Percentiles rank a stretch among this genome's conserved stretches.
Conservation (phyloP, 2,329 filamentous ascomycete genomes). For the Drechslerella coelobrocha region DNA sequence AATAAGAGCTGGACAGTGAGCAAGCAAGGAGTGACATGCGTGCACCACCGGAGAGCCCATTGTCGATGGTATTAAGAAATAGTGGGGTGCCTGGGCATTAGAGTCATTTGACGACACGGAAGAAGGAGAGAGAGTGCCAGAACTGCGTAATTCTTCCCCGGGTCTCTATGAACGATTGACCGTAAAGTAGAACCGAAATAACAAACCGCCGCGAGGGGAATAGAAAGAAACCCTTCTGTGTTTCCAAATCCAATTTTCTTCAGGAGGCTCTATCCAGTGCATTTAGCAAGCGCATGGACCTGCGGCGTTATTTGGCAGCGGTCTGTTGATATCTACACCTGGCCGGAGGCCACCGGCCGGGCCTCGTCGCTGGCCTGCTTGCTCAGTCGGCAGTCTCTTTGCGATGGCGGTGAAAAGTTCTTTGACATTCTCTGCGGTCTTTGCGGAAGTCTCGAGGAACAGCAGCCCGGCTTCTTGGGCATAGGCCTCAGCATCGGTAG, state of each 20-base stretch:
- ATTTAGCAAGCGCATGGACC: conserved; percentile 37
- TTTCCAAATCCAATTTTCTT: conserved; percentile 17
- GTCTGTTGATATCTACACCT: conserved; percentile 69
- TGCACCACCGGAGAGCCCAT: conserved; percentile 6
- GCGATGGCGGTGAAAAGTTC: conserved; percentile 97
- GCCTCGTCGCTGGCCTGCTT: conserved; percentile 76
- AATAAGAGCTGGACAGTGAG: conserved; percentile 11
- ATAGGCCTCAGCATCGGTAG: conserved; percentile 92
- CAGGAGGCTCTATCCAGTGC: not conserved
- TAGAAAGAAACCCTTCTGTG: conserved; percentile 22
- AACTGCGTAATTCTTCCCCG: conserved; percentile 10
- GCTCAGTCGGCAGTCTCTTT: conserved; percentile 95
- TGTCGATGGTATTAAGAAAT: conserved; percentile 43
- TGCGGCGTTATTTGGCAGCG: conserved; percentile 27
- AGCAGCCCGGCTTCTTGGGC: conserved; percentile 89
- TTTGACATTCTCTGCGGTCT: conserved; percentile 93
- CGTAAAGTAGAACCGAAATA: conserved; percentile 31
- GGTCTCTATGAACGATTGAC: conserved; percentile 40
- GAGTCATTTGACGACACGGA: conserved; percentile 24
- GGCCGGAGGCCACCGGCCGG: conserved; percentile 59
- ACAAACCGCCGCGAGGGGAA: conserved; percentile 24
- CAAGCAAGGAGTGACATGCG: conserved; percentile 1
- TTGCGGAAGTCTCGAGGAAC: conserved; percentile 98
- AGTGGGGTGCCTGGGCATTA: conserved; percentile 39
- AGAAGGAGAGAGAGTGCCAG: conserved; percentile 1